phyloP scores from a whole-genome alignment of 352 stramenopile species.

The Globisporangium alternatum region DNA sequence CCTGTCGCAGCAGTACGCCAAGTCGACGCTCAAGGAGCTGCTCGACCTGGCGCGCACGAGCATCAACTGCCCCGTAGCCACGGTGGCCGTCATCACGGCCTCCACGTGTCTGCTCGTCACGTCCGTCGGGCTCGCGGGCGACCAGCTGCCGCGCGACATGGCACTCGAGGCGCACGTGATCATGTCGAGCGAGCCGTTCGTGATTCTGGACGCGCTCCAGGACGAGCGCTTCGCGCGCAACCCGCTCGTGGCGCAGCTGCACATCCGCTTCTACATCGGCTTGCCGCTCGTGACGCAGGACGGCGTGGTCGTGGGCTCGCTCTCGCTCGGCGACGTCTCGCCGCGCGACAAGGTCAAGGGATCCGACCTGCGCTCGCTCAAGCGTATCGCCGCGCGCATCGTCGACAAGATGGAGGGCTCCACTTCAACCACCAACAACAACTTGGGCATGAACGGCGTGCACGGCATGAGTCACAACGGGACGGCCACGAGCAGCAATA shows the following conservation, averaged over 20 bases:
- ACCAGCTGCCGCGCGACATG: conserved; percentile 77
- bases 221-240: conserved; percentile 80
- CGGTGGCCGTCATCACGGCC: conserved; percentile 65
- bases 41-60: conserved; percentile 70
- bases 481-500: not conserved
- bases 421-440: conserved; percentile 10
- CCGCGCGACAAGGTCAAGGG: conserved; percentile 62
- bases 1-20: conserved; percentile 75
- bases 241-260: conserved; percentile 61
- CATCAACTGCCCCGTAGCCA: conserved; percentile 66
- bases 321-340: conserved; percentile 67
- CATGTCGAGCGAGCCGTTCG: conserved; percentile 68
- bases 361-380: conserved; percentile 61
- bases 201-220: conserved; percentile 71
- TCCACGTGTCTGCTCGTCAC: conserved; percentile 76
- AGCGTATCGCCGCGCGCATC: conserved; percentile 65
- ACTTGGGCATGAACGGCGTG: not conserved
- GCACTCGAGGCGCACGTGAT: conserved; percentile 71
- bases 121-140: conserved; percentile 64
- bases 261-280: conserved; percentile 79
- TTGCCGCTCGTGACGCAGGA: conserved; percentile 71
- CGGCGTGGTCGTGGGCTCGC: conserved; percentile 62
- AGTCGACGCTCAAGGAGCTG: conserved; percentile 67
- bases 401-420: conserved; percentile 71
- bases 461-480: not conserved